Conservation (phyloP, 2,329 filamentous ascomycete genomes). For the Botrytis fragariae region DNA sequence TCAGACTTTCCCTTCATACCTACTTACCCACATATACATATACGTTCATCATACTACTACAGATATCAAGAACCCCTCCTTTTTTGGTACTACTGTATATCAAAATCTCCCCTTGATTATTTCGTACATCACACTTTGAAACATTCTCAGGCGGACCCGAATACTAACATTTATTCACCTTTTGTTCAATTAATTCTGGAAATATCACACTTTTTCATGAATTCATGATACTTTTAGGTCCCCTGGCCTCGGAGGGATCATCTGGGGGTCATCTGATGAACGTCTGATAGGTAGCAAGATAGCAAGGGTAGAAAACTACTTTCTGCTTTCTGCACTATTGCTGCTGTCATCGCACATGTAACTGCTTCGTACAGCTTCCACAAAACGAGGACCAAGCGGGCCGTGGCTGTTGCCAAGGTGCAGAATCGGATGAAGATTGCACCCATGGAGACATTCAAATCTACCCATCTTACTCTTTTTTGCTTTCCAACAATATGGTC, state of each 20-base stretch:
- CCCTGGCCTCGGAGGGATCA: conserved; percentile 9
- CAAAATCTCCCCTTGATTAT: neutral
- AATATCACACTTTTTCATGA: neutral
- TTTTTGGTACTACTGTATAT: neutral
- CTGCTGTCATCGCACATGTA: conserved; percentile 18
- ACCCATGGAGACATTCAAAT: conserved; percentile 17
- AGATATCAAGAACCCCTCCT: neutral
- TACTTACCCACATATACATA: neutral
- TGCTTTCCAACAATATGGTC: conserved; percentile 15
- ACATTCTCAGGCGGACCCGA: conserved; percentile 6
- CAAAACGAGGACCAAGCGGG: conserved; percentile 20
- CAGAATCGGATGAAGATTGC: conserved; percentile 22
- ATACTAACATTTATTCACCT: neutral
- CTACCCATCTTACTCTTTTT: conserved; percentile 10
- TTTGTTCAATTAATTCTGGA: neutral
- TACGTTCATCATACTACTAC: neutral
- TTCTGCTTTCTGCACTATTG: conserved; percentile 8
- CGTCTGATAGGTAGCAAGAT: conserved; percentile 16
- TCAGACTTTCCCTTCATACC: neutral
- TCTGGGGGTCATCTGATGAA: conserved; percentile 17
- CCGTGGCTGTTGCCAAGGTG: conserved; percentile 19
- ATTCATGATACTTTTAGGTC: neutral
- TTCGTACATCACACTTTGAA: neutral
- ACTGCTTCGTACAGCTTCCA: conserved; percentile 16
- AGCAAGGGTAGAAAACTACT: conserved; percentile 7